Conservation (phyloP, 257 asterid species). For the Penstemon davidsonii region DNA sequence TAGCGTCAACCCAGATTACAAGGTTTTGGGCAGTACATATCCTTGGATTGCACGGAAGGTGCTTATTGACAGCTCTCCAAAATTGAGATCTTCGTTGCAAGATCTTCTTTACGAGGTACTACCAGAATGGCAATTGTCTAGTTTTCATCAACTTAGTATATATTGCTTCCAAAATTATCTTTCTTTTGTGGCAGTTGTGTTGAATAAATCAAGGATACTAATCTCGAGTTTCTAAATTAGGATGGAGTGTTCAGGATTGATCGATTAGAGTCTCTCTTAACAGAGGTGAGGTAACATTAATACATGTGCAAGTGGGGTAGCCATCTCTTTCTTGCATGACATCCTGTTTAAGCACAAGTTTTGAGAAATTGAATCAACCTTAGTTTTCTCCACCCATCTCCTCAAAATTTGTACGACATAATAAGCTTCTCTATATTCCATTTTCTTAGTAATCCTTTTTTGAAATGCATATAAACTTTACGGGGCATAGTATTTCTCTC, state of each 20-base stretch:
- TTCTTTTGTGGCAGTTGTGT: conserved; percentile 6
- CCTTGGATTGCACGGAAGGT: conserved; percentile 99
- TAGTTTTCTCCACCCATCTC: conserved; percentile 3
- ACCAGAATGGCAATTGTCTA: conserved; percentile 3
- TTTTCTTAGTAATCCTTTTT: conserved; percentile 14
- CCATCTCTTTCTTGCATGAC: conserved; percentile 24
- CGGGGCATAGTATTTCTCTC: conserved; percentile 4
- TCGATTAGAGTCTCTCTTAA: conserved; percentile 86
- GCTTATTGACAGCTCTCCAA: conserved; percentile 83
- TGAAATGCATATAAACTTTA: not conserved
- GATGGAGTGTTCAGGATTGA: conserved; percentile 93
- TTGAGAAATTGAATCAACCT: not conserved
- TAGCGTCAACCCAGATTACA: conserved; percentile 70
- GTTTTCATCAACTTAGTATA: conserved; percentile 18
- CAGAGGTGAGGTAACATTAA: conserved; percentile 62
- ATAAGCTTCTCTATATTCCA: conserved; percentile 12
- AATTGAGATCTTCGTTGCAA: conserved; percentile 71
- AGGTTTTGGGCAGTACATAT: conserved; percentile 95
- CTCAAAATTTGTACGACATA: conserved; percentile 14
- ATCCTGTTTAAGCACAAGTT: conserved; percentile 18
- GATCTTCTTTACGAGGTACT: conserved; percentile 83
- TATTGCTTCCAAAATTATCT: conserved; percentile 18
- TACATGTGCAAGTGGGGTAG: conserved; percentile 4
- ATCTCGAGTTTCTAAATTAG: conserved; percentile 45
- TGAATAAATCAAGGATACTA: conserved; percentile 35